Conservation (phyloP, 2,329 filamentous ascomycete species). For the Paramyrothecium sp. region DNA sequence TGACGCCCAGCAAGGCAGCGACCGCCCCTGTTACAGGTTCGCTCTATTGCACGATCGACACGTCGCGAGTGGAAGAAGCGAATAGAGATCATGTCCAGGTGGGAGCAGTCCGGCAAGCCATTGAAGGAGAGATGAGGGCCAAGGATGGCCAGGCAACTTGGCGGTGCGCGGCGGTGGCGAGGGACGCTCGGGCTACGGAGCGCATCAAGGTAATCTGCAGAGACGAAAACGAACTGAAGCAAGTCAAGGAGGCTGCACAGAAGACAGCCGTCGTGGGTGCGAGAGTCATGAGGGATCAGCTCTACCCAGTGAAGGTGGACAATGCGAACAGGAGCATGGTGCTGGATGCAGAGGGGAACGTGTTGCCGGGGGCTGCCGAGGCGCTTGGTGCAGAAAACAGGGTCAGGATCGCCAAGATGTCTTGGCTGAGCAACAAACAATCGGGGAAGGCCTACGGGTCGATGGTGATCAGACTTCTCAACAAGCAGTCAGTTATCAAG, state of each 20-base stretch:
- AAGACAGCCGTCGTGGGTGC: not conserved
- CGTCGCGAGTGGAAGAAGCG: not conserved
- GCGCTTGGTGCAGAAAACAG: not conserved
- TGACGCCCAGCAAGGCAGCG: not conserved
- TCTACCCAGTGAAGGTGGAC: not conserved
- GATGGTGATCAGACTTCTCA: no score
- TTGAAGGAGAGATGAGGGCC: slow-evolving; percentile 1
- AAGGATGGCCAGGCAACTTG: not conserved
- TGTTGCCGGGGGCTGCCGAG: not conserved
- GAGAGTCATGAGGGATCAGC: not conserved
- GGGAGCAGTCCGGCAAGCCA: not conserved
- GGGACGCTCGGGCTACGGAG: not conserved
- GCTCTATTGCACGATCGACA: not conserved
- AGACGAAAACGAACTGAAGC: not conserved
- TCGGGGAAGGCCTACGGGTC: no score
- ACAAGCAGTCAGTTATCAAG: no score
- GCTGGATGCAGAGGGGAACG: not conserved
- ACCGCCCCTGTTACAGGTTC: not conserved
- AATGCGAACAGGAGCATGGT: not conserved
- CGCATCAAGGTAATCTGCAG: not conserved
- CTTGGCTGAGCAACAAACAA: not conserved
- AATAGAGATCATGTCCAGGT: not conserved
- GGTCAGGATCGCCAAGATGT: not conserved
- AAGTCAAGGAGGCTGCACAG: slow-evolving; percentile 2
- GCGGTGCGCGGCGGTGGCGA: not conserved